phyloP scores from a whole-genome alignment of 139 green algal genomes.

The Asterochloris sp. region DNA sequence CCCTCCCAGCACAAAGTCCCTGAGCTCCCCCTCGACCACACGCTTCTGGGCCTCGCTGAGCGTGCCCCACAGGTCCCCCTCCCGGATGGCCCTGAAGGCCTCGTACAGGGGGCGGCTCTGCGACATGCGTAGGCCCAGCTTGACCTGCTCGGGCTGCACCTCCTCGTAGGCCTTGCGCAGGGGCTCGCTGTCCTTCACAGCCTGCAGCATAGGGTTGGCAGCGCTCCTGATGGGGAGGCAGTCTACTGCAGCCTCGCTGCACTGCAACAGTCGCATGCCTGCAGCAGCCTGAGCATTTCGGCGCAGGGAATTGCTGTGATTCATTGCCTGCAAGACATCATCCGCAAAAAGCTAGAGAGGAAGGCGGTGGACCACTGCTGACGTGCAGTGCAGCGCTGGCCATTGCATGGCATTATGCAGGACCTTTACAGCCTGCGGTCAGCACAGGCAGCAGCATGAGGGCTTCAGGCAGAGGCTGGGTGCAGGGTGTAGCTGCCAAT shows the following conservation, averaged over 20 bases:
- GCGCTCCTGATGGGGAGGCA: not conserved
- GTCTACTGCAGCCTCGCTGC: not conserved
- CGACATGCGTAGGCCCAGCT: constrained; percentile 74
- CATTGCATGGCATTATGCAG: too few relatives aligned
- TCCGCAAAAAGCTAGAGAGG: too few relatives aligned
- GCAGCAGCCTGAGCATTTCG: too few relatives aligned
- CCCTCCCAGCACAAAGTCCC: constrained; percentile 87
- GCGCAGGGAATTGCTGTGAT: not conserved
- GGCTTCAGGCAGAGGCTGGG: too few relatives aligned
- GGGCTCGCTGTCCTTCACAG: constrained; percentile 84
- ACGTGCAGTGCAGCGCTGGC: too few relatives aligned
- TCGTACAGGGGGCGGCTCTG: constrained; percentile 82
- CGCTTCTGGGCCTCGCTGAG: constrained; percentile 76
- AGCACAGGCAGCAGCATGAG: too few relatives aligned
- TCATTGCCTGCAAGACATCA: not conserved
- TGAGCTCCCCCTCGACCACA: constrained; percentile 78
- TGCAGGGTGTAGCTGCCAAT: too few relatives aligned
- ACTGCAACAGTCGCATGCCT: too few relatives aligned
- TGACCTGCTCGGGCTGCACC: constrained; percentile 91
- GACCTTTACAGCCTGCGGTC: too few relatives aligned
- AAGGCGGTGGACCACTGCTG: too few relatives aligned
- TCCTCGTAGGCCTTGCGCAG: constrained; percentile 90
- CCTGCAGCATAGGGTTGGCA: constrained; percentile 28
- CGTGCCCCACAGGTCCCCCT: constrained; percentile 50
- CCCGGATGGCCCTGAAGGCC: constrained; percentile 64